Percentiles rank a stretch among this genome's conserved stretches.
Conservation (phyloP, 2,329 filamentous ascomycete species). For the Colletotrichum sp. region DNA sequence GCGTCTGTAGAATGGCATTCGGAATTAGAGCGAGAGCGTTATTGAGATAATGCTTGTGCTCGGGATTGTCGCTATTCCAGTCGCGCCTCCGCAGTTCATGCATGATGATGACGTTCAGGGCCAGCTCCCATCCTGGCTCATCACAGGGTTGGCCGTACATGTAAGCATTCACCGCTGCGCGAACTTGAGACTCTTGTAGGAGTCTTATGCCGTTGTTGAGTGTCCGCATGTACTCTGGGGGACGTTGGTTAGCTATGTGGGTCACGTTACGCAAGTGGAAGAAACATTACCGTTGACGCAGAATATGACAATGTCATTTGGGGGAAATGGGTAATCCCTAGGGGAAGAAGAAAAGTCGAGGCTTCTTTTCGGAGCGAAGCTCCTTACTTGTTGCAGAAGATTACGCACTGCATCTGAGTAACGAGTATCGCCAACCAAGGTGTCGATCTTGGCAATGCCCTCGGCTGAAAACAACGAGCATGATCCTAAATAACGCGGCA, state of each 20-base stretch:
- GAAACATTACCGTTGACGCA: not conserved
- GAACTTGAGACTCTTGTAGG: not conserved
- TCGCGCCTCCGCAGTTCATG: not conserved
- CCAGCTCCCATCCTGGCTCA: not conserved
- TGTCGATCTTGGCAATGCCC: not conserved
- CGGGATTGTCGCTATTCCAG: not conserved
- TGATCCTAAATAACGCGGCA: not conserved
- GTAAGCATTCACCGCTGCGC: not conserved
- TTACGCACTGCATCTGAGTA: not conserved
- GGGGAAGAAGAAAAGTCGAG: not conserved
- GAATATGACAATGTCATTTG: not conserved
- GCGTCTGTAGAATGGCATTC: not conserved
- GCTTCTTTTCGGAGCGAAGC: not conserved
- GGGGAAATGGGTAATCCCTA: not conserved
- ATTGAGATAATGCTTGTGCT: not conserved
- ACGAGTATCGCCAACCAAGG: not conserved
- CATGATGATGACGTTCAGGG: not conserved
- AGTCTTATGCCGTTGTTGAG: not conserved
- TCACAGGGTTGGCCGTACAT: not conserved
- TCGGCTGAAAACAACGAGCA: constrained; percentile 24
- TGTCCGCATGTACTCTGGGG: not conserved
- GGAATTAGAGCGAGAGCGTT: not conserved
- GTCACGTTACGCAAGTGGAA: fast-evolving
- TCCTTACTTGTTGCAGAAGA: not conserved
- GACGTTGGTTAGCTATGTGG: fast-evolving